A percentile compares a stretch with the other conserved stretches of the same genome.
These are phyloP conservation scores for Suillus subalutaceus DNA, from an alignment of 768 basidiomycete genomes.

Conservation along the genomic window DNA sequence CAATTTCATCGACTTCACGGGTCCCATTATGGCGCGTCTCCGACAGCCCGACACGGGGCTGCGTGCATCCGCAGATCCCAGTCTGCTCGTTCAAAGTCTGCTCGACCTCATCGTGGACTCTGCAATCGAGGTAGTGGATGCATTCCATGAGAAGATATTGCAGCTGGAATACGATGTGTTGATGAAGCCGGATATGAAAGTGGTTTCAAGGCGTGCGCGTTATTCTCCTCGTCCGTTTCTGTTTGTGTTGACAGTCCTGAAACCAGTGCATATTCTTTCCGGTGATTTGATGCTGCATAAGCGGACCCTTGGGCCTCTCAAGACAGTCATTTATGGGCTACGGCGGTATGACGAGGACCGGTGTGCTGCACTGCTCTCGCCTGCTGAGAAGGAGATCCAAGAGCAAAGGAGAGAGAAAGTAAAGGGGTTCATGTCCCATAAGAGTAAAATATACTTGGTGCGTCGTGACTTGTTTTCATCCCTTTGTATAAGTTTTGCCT, in stretches of 20 bases:
- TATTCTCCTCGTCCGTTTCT: not conserved
- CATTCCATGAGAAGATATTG: slow-evolving; percentile 64
- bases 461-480: slow-evolving; percentile 18
- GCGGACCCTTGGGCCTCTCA: slow-evolving; percentile 32
- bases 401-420: slow-evolving; percentile 21
- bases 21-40: slow-evolving; percentile 44
- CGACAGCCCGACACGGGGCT: slow-evolving; percentile 50
- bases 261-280: slow-evolving; percentile 73
- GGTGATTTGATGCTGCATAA: slow-evolving; percentile 49
- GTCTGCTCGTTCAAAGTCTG: slow-evolving; percentile 40
- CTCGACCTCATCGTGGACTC: slow-evolving; percentile 74
- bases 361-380: too few relatives aligned
- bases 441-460: slow-evolving; percentile 57
- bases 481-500: not conserved
- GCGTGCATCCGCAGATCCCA: slow-evolving; percentile 57
- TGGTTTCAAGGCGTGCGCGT: slow-evolving; percentile 44
- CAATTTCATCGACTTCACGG: slow-evolving; percentile 48
- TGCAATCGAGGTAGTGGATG: slow-evolving; percentile 67
- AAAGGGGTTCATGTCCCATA: slow-evolving; percentile 41
- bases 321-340: slow-evolving; percentile 16
- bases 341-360: too few relatives aligned
- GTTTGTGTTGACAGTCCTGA: not conserved
- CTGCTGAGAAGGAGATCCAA: too few relatives aligned
- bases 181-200: slow-evolving; percentile 60
- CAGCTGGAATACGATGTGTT: slow-evolving; percentile 64